Percentiles rank a stretch among this genome's conserved stretches.
These are phyloP conservation scores for Fallopia convolvulus DNA, from an alignment of 148 eudicot genomes.

Conservation along the genomic window DNA sequence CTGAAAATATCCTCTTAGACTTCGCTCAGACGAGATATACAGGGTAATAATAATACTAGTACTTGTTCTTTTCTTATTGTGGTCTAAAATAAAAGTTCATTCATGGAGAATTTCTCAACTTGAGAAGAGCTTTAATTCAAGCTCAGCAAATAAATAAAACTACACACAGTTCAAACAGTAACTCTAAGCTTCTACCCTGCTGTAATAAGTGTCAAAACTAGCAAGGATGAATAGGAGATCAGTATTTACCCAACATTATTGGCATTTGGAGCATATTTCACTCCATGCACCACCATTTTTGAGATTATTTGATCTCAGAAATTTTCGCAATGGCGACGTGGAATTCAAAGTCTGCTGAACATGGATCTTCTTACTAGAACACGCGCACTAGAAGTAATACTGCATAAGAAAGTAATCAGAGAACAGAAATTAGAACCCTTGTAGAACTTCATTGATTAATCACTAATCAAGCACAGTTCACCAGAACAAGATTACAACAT, in stretches of 20 bases:
- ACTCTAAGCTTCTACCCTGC: not conserved
- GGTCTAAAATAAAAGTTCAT: not conserved
- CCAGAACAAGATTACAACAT: not conserved
- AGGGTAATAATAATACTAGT: too few species aligned
- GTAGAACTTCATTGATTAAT: not conserved
- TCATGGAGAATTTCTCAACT: not conserved
- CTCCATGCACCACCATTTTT: not conserved
- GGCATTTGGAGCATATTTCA: not conserved
- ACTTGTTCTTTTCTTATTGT: not conserved
- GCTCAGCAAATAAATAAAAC: not conserved
- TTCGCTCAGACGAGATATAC: too few species aligned
- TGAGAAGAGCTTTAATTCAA: not conserved
- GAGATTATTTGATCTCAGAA: not conserved
- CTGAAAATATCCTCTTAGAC: too few species aligned
- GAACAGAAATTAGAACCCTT: not conserved
- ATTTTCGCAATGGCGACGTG: not conserved
- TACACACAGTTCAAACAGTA: not conserved
- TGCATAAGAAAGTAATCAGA: conserved; percentile 21
- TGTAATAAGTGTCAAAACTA: not conserved
- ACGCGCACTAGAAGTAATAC: conserved; percentile 25
- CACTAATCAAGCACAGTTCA: not conserved
- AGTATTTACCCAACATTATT: not conserved
- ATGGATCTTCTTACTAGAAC: conserved; percentile 17
- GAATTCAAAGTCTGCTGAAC: not conserved
- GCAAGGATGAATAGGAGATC: conserved; percentile 1